phyloP scores from a whole-genome alignment of 805 yeast genomes.

The Candida hispaniensis region DNA sequence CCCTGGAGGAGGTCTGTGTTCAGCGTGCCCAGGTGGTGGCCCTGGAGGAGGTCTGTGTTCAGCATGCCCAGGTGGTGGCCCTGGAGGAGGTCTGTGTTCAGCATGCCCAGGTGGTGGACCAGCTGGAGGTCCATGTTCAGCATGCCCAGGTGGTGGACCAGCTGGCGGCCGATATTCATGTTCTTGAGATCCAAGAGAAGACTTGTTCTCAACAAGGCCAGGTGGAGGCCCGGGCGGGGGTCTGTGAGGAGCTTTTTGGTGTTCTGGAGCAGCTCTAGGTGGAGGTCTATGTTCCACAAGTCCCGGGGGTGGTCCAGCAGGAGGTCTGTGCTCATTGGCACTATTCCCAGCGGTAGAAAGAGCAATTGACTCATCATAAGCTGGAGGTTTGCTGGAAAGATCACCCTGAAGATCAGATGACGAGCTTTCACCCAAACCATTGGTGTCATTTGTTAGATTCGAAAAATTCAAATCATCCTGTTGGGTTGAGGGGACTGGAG shows the following conservation, averaged over 20 bases:
- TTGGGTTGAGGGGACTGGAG: too few species aligned
- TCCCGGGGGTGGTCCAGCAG: constrained; percentile 8
- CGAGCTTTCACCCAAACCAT: too few species aligned
- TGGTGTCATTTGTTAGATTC: too few species aligned
- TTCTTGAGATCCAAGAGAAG: too few species aligned
- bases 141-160: constrained; percentile 3
- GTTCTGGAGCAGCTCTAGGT: constrained; percentile 6
- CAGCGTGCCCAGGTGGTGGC: constrained; percentile 8
- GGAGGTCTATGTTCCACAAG: constrained; percentile 6
- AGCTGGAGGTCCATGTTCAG: constrained; percentile 1
- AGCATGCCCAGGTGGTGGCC: background rate
- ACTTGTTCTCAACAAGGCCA: too few species aligned
- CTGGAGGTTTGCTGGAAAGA: too few species aligned
- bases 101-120: background rate
- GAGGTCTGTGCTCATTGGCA: background rate
- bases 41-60: constrained; percentile 1
- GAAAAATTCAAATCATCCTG: too few species aligned
- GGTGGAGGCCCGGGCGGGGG: constrained; percentile 5
- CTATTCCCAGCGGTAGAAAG: too few species aligned
- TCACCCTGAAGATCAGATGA: too few species aligned
- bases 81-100: background rate
- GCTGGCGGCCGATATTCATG: constrained; percentile 3
- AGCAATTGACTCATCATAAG: too few species aligned
- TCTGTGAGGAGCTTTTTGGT: constrained; percentile 1
- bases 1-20: constrained; percentile 4